Percentiles rank a stretch among this genome's conserved stretches.
Conservation (phyloP, 257 asterid species). For the Solanum sejunctum region DNA sequence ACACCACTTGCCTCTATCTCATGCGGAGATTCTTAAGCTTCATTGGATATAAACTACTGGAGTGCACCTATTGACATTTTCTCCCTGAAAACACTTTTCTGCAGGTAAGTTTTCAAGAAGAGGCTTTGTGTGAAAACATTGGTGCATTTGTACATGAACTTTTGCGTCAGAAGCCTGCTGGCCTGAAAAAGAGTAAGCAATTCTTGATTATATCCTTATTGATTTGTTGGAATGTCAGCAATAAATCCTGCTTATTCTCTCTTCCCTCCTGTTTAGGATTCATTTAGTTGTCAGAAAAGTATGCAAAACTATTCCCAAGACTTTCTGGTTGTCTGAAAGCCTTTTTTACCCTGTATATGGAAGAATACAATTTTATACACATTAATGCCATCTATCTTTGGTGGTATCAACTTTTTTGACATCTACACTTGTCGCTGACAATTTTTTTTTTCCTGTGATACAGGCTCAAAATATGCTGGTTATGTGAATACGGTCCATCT, state of each 20-base stretch:
- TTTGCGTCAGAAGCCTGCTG: slow-evolving; percentile 84
- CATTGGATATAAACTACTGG: not conserved
- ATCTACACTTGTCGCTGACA: not conserved
- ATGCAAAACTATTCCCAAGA: not conserved
- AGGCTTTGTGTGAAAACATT: slow-evolving; percentile 68
- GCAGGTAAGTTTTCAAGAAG: slow-evolving; percentile 72
- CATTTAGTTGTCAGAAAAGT: not conserved
- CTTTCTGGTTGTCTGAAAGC: not conserved
- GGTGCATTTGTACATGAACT: slow-evolving; percentile 90
- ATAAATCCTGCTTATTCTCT: not conserved
- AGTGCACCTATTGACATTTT: not conserved
- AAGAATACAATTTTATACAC: not conserved
- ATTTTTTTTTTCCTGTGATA: not conserved
- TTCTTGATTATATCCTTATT: not conserved
- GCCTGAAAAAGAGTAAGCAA: slow-evolving; percentile 89
- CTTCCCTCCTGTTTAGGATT: not conserved
- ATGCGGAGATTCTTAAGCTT: not conserved
- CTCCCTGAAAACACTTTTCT: slow-evolving; percentile 1
- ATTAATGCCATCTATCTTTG: not conserved
- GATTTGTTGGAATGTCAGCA: not conserved
- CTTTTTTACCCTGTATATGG: not conserved
- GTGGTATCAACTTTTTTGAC: not conserved
- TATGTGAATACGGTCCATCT: slow-evolving; percentile 78
- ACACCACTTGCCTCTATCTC: not conserved
- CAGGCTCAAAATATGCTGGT: slow-evolving; percentile 93